phyloP scores from a whole-genome alignment of 1,284 basidiomycete genomes.

The Leccinum subfulvum region DNA sequence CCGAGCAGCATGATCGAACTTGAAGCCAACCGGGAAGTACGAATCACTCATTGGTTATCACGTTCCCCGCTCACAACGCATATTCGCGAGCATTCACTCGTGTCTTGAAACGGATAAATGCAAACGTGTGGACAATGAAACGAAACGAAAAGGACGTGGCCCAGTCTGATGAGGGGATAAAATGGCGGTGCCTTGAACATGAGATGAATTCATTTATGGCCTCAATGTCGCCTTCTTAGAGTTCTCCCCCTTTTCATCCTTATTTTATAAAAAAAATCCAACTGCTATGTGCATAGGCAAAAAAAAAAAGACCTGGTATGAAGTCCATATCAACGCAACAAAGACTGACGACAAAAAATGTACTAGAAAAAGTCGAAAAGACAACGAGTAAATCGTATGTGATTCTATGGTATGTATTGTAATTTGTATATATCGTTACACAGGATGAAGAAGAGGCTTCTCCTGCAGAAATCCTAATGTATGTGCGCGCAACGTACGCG shows the following conservation, averaged over 20 bases:
- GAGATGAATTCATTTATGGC: not conserved
- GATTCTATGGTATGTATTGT: conserved; percentile 5
- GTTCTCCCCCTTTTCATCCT: not conserved
- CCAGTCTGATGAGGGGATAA: not conserved
- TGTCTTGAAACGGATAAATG: not conserved
- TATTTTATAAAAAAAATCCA: not conserved
- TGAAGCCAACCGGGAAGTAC: not conserved
- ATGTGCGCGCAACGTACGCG: not conserved
- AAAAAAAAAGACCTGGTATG: not conserved
- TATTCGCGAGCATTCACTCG: not conserved
- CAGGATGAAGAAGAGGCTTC: not conserved
- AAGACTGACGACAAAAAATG: not conserved
- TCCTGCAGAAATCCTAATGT: not conserved
- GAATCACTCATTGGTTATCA: not conserved
- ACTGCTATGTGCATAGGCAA: not conserved
- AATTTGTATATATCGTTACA: conserved; percentile 11
- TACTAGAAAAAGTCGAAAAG: not conserved
- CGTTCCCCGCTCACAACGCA: not conserved
- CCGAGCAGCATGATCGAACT: not conserved
- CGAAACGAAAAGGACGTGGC: not conserved
- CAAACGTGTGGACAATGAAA: not conserved
- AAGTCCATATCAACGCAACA: not conserved
- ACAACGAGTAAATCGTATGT: not conserved
- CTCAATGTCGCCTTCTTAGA: not conserved
- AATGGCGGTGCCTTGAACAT: not conserved